phyloP scores from a whole-genome alignment of 1,139 yeast genomes.

The Candida albicans region DNA sequence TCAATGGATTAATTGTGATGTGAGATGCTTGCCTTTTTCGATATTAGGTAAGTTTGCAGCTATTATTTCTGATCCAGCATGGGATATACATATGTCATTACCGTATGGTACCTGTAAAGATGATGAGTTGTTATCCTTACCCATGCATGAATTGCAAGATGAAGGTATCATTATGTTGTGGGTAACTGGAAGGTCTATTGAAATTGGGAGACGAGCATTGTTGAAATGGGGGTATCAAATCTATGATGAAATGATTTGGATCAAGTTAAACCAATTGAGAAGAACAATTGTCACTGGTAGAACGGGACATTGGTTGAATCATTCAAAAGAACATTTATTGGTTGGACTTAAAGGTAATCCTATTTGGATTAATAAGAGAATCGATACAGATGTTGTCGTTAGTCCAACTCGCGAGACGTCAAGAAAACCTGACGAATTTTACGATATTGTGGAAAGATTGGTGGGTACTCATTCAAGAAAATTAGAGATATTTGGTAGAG shows the following conservation, averaged over 20 bases:
- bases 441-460: slow-evolving; percentile 80
- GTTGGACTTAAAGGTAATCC: slow-evolving; percentile 85
- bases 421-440: slow-evolving; percentile 86
- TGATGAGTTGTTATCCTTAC: slow-evolving; percentile 64
- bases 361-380: slow-evolving; percentile 61
- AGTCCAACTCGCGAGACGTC: slow-evolving; percentile 86
- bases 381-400: slow-evolving; percentile 77
- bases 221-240: slow-evolving; percentile 79
- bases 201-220: slow-evolving; percentile 77
- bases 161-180: slow-evolving; percentile 84
- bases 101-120: slow-evolving; percentile 80
- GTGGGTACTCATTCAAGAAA: slow-evolving; percentile 78
- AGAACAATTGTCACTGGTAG: slow-evolving; percentile 92
- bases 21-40: slow-evolving; percentile 65
- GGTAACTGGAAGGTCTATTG: slow-evolving; percentile 95
- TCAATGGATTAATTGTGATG: slow-evolving; percentile 88
- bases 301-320: slow-evolving; percentile 97
- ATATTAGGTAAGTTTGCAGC: slow-evolving; percentile 83
- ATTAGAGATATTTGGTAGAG: slow-evolving; percentile 85
- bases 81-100: slow-evolving; percentile 83
- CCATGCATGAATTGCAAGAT: slow-evolving; percentile 68
- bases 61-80: slow-evolving; percentile 86
- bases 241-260: slow-evolving; percentile 84
- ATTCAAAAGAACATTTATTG: slow-evolving; percentile 85
- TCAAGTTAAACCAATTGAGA: slow-evolving; percentile 82